Base-by-base conservation (phyloP, 192 early-diverging fungal species). In the Lunasporangiospora selenospora region DNA sequence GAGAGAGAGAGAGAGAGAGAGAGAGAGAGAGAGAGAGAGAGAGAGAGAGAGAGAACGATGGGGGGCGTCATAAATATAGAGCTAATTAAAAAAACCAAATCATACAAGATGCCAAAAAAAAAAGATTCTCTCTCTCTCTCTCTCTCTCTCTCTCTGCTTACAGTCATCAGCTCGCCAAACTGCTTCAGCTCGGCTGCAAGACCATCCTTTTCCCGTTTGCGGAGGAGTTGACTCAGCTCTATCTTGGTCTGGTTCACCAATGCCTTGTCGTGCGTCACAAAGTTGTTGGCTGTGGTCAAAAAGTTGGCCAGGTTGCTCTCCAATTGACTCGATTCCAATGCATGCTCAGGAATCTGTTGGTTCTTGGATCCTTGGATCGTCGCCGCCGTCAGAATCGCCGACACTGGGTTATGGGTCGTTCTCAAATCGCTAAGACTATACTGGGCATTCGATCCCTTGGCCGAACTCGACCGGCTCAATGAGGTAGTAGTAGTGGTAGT, bases 141-240 rank as follows among this genome's bases (percentile, higher is more conserved):
- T 48, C 1, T 16, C 10, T 69, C 80, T 60, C 83, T 36, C 15
- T 23, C 41, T 18, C 21, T 15, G 38, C 65, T 39, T 53, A 79
- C 78, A 21, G 58, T 91, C 56, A 96, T 91, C 3, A 76, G 83
- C 65, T 85, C 76, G 56, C 91, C 89, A 66, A 95, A 96, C 37
- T 87, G 86, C 57, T 85, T 88, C 60, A 96, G 82, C 44, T 93
- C 92, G 2, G 89, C 87, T 45, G 95, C 63, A 26, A 89, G 84
- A 16, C 77, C 86, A 37, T 85, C 80, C 81, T 91, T 90, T 36
- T 88, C 87, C 61, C 87, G 90, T 26, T 47, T 47, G 45, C 45
- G 45, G 13, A 21, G 45, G 39, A 53, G 60, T 39, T 67, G 65
- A 19, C 53, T 53, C 10, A 67, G 36, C 27, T 41, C 65, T 11